phyloP scores from a whole-genome alignment of 1,284 basidiomycete genomes.

The Sanghuangporus baumii region DNA sequence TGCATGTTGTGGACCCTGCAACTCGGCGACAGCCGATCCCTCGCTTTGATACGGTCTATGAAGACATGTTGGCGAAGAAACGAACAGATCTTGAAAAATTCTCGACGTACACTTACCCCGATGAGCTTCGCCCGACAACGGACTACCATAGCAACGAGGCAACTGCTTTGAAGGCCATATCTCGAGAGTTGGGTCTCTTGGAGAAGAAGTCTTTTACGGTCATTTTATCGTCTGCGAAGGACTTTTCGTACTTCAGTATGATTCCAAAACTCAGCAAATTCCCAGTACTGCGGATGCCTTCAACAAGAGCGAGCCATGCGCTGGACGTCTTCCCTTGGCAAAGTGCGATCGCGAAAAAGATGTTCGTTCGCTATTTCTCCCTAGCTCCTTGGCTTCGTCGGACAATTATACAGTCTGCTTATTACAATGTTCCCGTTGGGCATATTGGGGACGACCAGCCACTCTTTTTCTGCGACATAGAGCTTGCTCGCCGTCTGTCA shows the following conservation, averaged over 20 bases:
- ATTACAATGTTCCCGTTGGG: slow-evolving; percentile 90
- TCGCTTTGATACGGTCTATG: slow-evolving; percentile 73
- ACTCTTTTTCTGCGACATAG: slow-evolving; percentile 83
- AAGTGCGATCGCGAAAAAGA: slow-evolving; percentile 63
- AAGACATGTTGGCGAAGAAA: slow-evolving; percentile 47
- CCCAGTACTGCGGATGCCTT: slow-evolving; percentile 84
- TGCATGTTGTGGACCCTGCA: slow-evolving; percentile 91
- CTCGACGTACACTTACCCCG: slow-evolving; percentile 62
- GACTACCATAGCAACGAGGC: slow-evolving; percentile 78
- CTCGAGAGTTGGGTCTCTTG: slow-evolving; percentile 76
- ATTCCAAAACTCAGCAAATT: slow-evolving; percentile 77
- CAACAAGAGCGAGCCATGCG: slow-evolving; percentile 66
- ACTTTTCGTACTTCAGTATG: slow-evolving; percentile 77
- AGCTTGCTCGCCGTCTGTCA: slow-evolving; percentile 82
- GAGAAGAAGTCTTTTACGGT: slow-evolving; percentile 72
- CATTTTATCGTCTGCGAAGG: slow-evolving; percentile 83
- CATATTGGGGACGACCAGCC: slow-evolving; percentile 91
- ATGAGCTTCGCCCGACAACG: slow-evolving; percentile 64
- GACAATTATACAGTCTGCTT: slow-evolving; percentile 79
- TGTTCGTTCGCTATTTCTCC: slow-evolving; percentile 81
- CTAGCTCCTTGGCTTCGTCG: slow-evolving; percentile 79
- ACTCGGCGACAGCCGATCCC: slow-evolving; percentile 79
- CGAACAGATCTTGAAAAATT: slow-evolving; percentile 35
- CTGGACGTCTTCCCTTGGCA: slow-evolving; percentile 80
- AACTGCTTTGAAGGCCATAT: slow-evolving; percentile 83